Percentiles rank a stretch among this genome's conserved stretches.
Conservation (phyloP, 2,329 filamentous ascomycete genomes). For the Xylariaceae sp. region DNA sequence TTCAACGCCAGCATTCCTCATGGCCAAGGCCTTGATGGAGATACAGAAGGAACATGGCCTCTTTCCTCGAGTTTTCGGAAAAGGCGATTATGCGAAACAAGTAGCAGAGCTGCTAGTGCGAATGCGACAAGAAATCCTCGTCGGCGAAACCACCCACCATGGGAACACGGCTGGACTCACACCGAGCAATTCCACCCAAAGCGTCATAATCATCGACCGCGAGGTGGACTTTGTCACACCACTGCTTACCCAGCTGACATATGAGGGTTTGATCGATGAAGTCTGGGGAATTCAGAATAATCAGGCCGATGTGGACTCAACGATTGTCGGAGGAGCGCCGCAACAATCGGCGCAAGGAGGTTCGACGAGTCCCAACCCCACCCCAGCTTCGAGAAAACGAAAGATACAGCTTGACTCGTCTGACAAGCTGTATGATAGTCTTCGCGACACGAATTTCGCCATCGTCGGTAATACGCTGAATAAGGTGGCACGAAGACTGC, state of each 20-base stretch:
- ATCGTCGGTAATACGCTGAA: constrained; percentile 86
- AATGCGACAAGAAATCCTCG: constrained; percentile 84
- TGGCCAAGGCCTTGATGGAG: constrained; percentile 89
- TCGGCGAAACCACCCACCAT: constrained; percentile 67
- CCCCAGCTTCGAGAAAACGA: constrained; percentile 63
- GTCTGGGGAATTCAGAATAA: constrained; percentile 88
- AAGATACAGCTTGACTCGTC: constrained; percentile 85
- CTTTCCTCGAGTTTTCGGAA: constrained; percentile 90
- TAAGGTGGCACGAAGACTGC: constrained; percentile 80
- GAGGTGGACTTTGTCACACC: constrained; percentile 92
- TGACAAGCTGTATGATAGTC: constrained; percentile 80
- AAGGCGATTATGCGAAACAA: constrained; percentile 88
- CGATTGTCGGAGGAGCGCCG: constrained; percentile 70
- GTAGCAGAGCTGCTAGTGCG: constrained; percentile 81
- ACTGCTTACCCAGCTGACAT: constrained; percentile 89
- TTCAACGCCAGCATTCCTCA: constrained; percentile 80
- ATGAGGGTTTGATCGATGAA: constrained; percentile 93
- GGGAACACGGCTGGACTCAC: constrained; percentile 61
- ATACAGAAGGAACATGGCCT: constrained; percentile 88
- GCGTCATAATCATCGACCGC: constrained; percentile 88
- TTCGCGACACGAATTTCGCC: constrained; percentile 91
- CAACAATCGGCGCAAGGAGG: constrained; percentile 47
- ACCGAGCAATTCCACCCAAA: constrained; percentile 84
- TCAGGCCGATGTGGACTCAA: constrained; percentile 86
- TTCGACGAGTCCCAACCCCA: constrained; percentile 50